Conservation (phyloP, 805 yeast genomes). For the Candida pseudoglaebosa region DNA sequence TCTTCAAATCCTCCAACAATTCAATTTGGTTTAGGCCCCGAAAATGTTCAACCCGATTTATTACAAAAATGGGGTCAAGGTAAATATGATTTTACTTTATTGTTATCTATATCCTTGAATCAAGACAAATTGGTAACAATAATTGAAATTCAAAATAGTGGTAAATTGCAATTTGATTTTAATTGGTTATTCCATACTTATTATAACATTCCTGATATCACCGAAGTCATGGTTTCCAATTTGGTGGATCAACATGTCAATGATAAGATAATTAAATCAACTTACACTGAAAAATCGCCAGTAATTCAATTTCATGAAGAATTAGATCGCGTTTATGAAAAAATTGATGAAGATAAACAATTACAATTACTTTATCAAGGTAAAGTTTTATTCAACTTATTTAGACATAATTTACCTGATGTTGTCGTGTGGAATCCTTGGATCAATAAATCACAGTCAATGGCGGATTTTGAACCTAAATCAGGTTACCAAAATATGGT, state of each 20-base stretch:
- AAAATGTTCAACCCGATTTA: conserved; percentile 62
- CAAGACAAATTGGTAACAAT: conserved; percentile 58
- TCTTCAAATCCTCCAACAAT: conserved; percentile 66
- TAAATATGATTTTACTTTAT: conserved; percentile 67
- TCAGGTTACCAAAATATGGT: conserved; percentile 82
- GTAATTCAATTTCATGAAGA: conserved; percentile 71
- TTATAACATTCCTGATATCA: conserved; percentile 69
- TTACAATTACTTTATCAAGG: conserved; percentile 71
- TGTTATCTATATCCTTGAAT: conserved; percentile 63
- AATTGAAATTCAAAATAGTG: conserved; percentile 75
- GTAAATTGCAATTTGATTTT: conserved; percentile 66
- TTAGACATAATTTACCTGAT: conserved; percentile 60
- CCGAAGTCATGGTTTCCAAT: conserved; percentile 73
- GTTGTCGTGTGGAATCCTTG: conserved; percentile 98
- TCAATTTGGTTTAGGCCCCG: conserved; percentile 90
- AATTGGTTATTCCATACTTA: conserved; percentile 96
- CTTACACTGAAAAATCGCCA: conserved; percentile 70
- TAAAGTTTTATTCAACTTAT: conserved; percentile 63
- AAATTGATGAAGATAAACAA: conserved; percentile 49
- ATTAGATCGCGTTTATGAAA: conserved; percentile 78
- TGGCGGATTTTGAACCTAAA: conserved; percentile 89
- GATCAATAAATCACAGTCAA: conserved; percentile 73
- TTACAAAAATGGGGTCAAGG: conserved; percentile 51
- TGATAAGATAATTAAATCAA: conserved; percentile 68
- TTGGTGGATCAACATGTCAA: conserved; percentile 66